These are phyloP conservation scores for Heracleum sosnowskyi DNA, from an alignment of 129 eudicot species.

Conservation along the genomic window DNA sequence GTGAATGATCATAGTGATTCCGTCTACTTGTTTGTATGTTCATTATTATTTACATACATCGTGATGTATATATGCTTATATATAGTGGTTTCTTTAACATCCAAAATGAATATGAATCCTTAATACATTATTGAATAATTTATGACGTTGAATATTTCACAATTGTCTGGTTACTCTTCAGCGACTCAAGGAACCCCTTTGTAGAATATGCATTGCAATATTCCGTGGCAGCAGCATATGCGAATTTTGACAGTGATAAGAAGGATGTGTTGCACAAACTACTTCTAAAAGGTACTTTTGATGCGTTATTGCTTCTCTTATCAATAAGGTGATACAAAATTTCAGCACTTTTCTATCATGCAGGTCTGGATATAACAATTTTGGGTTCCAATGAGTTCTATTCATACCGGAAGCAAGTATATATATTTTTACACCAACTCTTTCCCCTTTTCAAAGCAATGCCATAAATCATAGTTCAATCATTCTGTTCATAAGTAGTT, in stretches of 20 bases:
- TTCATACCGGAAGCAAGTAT: conserved; percentile 88
- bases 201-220: conserved; percentile 93
- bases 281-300: conserved; percentile 58
- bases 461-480: too few species aligned
- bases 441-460: neutral
- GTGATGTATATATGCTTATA: neutral
- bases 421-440: neutral
- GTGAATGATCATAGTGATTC: neutral
- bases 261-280: conserved; percentile 51
- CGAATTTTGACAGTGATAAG: conserved; percentile 47
- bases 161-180: conserved; percentile 23
- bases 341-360: conserved; percentile 25
- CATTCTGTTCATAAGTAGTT: too few species aligned
- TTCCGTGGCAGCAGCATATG: conserved; percentile 67
- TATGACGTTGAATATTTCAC: conserved; percentile 1
- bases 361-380: conserved; percentile 90
- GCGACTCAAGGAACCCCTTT: conserved; percentile 79
- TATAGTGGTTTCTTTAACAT: neutral
- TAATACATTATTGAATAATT: conserved; percentile 9
- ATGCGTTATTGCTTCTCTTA: neutral
- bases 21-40: neutral
- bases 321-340: neutral
- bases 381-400: conserved; percentile 88
- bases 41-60: neutral
- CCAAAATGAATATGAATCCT: neutral